These are phyloP conservation scores for Hypoxylon fragiforme DNA, from an alignment of 495 filamentous ascomycete genomes.

Conservation along the genomic window DNA sequence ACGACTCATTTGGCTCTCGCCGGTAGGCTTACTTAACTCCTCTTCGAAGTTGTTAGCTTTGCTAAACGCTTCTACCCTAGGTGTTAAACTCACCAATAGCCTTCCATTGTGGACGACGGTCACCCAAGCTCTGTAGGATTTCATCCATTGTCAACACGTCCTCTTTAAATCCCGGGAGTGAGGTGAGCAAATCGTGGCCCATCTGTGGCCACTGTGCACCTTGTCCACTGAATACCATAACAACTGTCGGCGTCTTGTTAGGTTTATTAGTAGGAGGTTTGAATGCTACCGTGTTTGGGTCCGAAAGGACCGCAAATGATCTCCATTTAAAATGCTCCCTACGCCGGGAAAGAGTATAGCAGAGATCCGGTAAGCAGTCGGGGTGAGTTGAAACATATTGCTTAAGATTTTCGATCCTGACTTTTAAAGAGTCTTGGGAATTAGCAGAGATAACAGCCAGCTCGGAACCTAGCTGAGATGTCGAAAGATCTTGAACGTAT, in stretches of 20 bases:
- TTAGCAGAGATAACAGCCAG: background rate
- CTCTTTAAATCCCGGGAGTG: background rate
- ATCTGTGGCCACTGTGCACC: constrained; percentile 19
- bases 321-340: background rate
- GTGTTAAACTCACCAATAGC: background rate
- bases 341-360: background rate
- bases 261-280: background rate
- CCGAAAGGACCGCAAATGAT: background rate
- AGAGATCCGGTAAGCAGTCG: background rate
- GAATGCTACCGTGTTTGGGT: background rate
- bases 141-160: background rate
- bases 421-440: background rate
- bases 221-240: constrained; percentile 16
- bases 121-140: background rate
- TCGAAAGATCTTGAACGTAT: background rate
- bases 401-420: background rate
- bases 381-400: background rate
- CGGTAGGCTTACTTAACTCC: background rate
- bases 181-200: constrained; percentile 2
- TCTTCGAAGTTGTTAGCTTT: background rate
- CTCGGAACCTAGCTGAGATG: background rate
- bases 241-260: background rate
- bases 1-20: background rate
- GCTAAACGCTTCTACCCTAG: background rate
- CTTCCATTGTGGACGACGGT: background rate